These are phyloP conservation scores for Murraya koenigii DNA, from an alignment of 345 rosid genomes.

Conservation along the genomic window DNA sequence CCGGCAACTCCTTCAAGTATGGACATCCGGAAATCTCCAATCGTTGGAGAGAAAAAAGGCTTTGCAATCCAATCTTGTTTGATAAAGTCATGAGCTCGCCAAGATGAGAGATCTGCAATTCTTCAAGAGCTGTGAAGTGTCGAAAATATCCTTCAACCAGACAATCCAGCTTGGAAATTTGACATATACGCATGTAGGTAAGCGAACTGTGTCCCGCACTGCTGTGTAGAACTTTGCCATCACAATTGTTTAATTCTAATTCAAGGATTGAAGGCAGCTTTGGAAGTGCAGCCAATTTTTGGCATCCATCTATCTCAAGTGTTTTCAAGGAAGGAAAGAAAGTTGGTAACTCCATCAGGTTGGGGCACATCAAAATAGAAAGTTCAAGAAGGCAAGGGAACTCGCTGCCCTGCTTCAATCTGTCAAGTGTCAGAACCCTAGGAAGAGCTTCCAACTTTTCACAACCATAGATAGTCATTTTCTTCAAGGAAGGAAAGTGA, in stretches of 20 bases:
- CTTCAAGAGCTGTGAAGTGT: slow-evolving; percentile 11
- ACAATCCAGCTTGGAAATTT: background rate
- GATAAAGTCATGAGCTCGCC: slow-evolving; percentile 7
- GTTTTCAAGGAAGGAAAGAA: slow-evolving; percentile 2
- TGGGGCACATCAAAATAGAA: slow-evolving; percentile 2
- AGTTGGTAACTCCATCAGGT: background rate
- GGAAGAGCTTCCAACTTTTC: background rate
- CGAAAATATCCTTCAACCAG: slow-evolving; percentile 10
- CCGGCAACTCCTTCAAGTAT: background rate
- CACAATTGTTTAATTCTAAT: background rate
- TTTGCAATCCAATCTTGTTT: slow-evolving; percentile 1
- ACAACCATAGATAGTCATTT: background rate
- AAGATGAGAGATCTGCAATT: slow-evolving; percentile 8
- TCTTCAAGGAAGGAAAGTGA: slow-evolving; percentile 8
- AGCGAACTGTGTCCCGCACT: background rate
- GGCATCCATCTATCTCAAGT: slow-evolving; percentile 11
- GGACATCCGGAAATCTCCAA: slow-evolving; percentile 1
- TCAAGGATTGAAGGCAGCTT: slow-evolving; percentile 10
- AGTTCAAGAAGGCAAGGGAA: slow-evolving; percentile 13
- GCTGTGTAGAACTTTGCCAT: background rate
- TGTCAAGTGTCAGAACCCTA: background rate
- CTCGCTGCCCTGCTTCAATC: background rate
- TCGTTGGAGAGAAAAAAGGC: slow-evolving; percentile 4
- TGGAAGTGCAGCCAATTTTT: slow-evolving; percentile 1
- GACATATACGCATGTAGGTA: background rate